These are phyloP conservation scores for Penicillium chermesinum DNA, from an alignment of 495 filamentous ascomycete genomes.

Conservation along the genomic window DNA sequence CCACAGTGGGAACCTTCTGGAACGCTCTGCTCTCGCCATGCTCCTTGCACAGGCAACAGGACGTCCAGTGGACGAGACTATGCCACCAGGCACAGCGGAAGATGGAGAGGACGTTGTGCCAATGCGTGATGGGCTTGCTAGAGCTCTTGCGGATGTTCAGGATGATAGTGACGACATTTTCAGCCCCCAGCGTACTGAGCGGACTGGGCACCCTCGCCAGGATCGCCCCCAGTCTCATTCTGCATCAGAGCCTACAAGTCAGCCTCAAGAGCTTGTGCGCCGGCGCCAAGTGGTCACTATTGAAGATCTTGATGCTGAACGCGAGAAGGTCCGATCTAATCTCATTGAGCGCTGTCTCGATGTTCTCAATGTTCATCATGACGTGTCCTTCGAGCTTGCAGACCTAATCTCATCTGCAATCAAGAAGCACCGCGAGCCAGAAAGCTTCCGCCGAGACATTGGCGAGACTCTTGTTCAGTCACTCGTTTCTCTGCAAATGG, in stretches of 20 bases:
- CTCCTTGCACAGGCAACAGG: constrained; percentile 32
- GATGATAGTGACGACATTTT: constrained; percentile 26
- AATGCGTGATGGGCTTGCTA: constrained; percentile 30
- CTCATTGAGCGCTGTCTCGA: constrained; percentile 88
- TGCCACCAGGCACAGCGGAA: constrained; percentile 16
- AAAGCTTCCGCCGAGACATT: constrained; percentile 63
- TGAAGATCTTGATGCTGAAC: constrained; percentile 78
- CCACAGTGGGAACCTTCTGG: constrained; percentile 21
- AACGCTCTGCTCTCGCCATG: constrained; percentile 35
- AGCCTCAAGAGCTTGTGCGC: constrained; percentile 18
- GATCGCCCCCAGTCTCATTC: background rate
- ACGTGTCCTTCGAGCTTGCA: constrained; percentile 85
- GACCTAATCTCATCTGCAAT: constrained; percentile 78
- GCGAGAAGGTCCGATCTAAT: constrained; percentile 64
- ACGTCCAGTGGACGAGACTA: constrained; percentile 19
- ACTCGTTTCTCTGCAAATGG: constrained; percentile 73
- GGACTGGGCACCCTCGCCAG: constrained; percentile 8
- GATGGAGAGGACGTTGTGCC: constrained; percentile 23
- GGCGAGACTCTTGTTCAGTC: constrained; percentile 80
- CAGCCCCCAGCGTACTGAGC: constrained; percentile 25
- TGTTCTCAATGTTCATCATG: constrained; percentile 78
- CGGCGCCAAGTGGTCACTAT: constrained; percentile 52
- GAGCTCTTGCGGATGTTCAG: constrained; percentile 34
- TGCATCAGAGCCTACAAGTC: constrained; percentile 11
- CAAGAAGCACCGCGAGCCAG: constrained; percentile 60